phyloP scores from a whole-genome alignment of 2,329 filamentous ascomycete genomes.

The Aspergillus sp. region DNA sequence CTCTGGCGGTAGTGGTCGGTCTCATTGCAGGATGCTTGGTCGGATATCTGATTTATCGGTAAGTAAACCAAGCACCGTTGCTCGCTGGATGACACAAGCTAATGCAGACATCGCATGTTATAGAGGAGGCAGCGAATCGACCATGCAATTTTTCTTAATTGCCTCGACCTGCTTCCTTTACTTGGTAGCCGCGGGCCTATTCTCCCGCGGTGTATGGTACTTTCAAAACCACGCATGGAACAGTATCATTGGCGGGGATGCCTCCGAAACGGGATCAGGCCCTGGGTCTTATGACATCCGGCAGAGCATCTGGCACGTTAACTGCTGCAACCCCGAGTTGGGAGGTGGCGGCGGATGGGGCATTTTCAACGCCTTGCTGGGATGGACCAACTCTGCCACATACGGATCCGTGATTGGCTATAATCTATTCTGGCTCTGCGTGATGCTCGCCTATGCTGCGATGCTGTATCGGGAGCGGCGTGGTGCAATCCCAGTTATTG shows the following conservation, averaged over 20 bases:
- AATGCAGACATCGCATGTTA: neutral
- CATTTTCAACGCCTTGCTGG: slow-evolving; percentile 81
- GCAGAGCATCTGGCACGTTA: slow-evolving; percentile 79
- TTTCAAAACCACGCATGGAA: slow-evolving; percentile 71
- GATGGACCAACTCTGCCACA: slow-evolving; percentile 86
- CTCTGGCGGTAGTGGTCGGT: slow-evolving; percentile 73
- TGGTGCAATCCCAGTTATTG: slow-evolving; percentile 29
- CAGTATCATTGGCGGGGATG: slow-evolving; percentile 57
- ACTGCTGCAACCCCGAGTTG: slow-evolving; percentile 75
- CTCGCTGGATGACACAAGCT: neutral
- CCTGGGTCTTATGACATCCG: slow-evolving; percentile 79
- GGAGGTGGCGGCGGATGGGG: slow-evolving; percentile 80
- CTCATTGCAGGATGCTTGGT: slow-evolving; percentile 66
- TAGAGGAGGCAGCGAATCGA: slow-evolving; percentile 61
- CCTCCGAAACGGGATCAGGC: slow-evolving; percentile 63
- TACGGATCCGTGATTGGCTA: slow-evolving; percentile 86
- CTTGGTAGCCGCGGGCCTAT: slow-evolving; percentile 77
- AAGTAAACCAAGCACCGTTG: slow-evolving; percentile 37
- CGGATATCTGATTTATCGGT: slow-evolving; percentile 79
- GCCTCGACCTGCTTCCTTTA: slow-evolving; percentile 79
- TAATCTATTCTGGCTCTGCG: slow-evolving; percentile 80
- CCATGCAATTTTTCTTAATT: slow-evolving; percentile 74
- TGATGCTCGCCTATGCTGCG: slow-evolving; percentile 65
- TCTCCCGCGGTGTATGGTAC: slow-evolving; percentile 73
- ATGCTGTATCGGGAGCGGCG: slow-evolving; percentile 68